A percentile compares a stretch with the other conserved stretches of the same genome.
Evolutionary conservation across 2,329 filamentous ascomycete species (phyloP).

Genomic region (Botrytis medusae): DNA sequence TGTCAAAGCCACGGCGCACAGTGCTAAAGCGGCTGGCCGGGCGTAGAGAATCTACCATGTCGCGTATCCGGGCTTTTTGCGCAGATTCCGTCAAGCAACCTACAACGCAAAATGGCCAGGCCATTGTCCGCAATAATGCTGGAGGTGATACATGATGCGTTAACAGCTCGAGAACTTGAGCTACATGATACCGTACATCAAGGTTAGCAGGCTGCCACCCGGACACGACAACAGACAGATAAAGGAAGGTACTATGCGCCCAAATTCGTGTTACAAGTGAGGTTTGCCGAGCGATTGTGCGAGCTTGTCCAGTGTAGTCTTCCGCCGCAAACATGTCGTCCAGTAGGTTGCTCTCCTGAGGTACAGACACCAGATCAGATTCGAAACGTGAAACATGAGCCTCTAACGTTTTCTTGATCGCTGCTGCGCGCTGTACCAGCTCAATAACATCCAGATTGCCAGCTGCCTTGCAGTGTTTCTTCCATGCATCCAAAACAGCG

Average conservation of each 20-base stretch:
- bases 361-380: neutral
- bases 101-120: conserved; percentile 33
- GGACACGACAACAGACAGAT: conserved; percentile 30
- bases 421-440: conserved; percentile 47
- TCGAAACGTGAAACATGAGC: conserved; percentile 8
- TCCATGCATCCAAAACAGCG: conserved; percentile 56
- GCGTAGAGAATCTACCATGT: conserved; percentile 27
- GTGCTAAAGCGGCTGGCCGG: conserved; percentile 40
- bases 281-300: conserved; percentile 22
- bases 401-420: conserved; percentile 41
- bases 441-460: conserved; percentile 48
- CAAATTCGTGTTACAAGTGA: conserved; percentile 26
- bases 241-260: conserved; percentile 30
- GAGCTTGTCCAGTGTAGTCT: conserved; percentile 21
- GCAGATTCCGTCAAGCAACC: conserved; percentile 30
- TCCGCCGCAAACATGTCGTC: conserved; percentile 23
- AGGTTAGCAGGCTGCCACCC: conserved; percentile 30
- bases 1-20: conserved; percentile 31
- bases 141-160: conserved; percentile 26
- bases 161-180: conserved; percentile 26
- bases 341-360: conserved; percentile 18
- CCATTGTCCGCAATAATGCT: conserved; percentile 30
- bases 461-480: conserved; percentile 48
- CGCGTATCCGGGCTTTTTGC: conserved; percentile 29
- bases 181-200: conserved; percentile 28